Evolutionary conservation across 768 basidiomycete genomes (phyloP), one percentile per base, ranked within the genome.

Genomic region (Boletus fagicola): DNA sequence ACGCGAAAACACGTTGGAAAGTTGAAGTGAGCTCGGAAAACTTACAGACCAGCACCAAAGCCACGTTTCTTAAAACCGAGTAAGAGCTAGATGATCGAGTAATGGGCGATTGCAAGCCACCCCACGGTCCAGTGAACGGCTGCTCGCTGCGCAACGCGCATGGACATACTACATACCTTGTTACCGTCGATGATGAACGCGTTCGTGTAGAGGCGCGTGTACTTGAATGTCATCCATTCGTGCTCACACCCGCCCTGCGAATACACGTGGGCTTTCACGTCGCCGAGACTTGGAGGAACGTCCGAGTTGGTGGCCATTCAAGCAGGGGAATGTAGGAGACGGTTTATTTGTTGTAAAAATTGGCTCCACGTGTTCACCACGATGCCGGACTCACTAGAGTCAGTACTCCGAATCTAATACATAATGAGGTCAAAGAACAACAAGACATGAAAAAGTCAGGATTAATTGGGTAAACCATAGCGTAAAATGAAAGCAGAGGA

Each of bases 21-120:
- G 51, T 48, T 7, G 16, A 49, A 31, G 18, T 5, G 24, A 22
- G 2, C 16, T 18, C 16, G 35, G 60, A 57, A 52, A 38, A 61
- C 80, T 54, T 61, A 88, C 88, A 82, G 76, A 58, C 80, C 78
- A 38, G 73, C 74, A 26, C 90, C 90, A 66, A 90, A 85, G 2
- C 90, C 90, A 26, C 90, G 79, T 68, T 92, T 92, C 72, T 92
- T 92, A 64, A 80, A 81, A 4, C 90, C 90, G 10, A 92, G 78
- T 16, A 92, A 72, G 15, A 92, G 71, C 85, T 90, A 80, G 52
- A 80, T 77, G 52, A 80, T 77, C 43, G 84, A 85, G 2, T 82
- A 24, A 39, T 16, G 16, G 33, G 31, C 9, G 16, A 39, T 40
- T 16, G 7, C 24, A 33, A 22, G 18, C 22, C 20, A 36, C 22